phyloP scores from a whole-genome alignment of 768 basidiomycete species.

The Leccinum longicurvipes region DNA sequence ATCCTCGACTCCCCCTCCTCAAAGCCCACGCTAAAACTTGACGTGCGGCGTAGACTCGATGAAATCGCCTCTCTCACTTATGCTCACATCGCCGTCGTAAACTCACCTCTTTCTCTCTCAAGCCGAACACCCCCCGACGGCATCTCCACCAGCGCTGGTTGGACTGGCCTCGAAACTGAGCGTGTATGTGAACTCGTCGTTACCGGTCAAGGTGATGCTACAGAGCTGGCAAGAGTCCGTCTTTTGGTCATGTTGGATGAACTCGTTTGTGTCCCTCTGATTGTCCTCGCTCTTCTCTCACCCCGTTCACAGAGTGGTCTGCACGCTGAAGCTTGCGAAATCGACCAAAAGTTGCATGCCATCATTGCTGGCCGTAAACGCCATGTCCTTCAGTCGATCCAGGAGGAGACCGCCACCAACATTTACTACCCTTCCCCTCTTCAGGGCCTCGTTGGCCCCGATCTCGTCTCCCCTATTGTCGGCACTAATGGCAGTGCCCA shows the following conservation, averaged over 20 bases:
- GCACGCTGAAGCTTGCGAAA: conserved; percentile 87
- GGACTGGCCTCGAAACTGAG: conserved; percentile 92
- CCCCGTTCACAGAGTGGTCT: conserved; percentile 66
- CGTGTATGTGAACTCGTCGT: conserved; percentile 90
- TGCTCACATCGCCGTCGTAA: conserved; percentile 92
- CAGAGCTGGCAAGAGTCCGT: conserved; percentile 87
- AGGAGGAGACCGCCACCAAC: conserved; percentile 96
- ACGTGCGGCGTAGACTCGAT: conserved; percentile 83
- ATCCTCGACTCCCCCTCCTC: conserved; percentile 83
- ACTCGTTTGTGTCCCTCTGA: conserved; percentile 55
- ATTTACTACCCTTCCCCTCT: conserved; percentile 92
- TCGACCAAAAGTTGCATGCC: conserved; percentile 91
- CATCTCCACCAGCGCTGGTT: conserved; percentile 72
- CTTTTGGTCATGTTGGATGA: conserved; percentile 94
- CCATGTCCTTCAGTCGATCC: conserved; percentile 81
- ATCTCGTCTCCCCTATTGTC: conserved; percentile 43
- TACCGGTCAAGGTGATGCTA: conserved; percentile 83
- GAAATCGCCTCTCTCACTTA: conserved; percentile 91
- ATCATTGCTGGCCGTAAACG: conserved; percentile 92
- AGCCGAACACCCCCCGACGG: conserved; percentile 76
- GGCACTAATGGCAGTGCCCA: conserved; percentile 34
- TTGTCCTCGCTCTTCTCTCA: background rate
- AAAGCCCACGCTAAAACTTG: conserved; percentile 75
- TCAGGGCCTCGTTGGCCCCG: conserved; percentile 78
- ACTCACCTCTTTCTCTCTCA: conserved; percentile 72